phyloP scores from a whole-genome alignment of 1,284 basidiomycete genomes.

The Moniliophthora roreri region DNA sequence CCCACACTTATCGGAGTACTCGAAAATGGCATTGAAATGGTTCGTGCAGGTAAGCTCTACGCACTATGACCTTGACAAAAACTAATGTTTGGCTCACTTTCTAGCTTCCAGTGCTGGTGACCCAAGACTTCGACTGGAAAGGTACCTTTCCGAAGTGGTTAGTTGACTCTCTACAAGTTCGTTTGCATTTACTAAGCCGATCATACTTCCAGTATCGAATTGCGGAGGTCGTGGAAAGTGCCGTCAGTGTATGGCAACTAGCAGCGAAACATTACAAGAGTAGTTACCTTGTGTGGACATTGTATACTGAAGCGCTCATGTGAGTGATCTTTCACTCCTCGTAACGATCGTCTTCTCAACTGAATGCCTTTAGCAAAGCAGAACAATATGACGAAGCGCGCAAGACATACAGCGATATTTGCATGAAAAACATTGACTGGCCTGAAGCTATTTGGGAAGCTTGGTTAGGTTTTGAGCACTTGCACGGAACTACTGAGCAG shows the following conservation, averaged over 20 bases:
- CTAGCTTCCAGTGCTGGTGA: constrained; percentile 50
- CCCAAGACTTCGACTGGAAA: constrained; percentile 72
- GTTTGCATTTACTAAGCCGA: constrained; percentile 4
- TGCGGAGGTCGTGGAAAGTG: constrained; percentile 49
- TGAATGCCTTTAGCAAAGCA: constrained; percentile 39
- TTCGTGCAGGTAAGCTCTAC: constrained; percentile 48
- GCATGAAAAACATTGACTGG: constrained; percentile 81
- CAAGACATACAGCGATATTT: constrained; percentile 61
- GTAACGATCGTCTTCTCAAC: not conserved
- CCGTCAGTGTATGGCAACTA: constrained; percentile 59
- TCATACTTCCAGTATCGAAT: constrained; percentile 42
- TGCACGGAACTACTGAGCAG: constrained; percentile 72
- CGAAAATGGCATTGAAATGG: constrained; percentile 59
- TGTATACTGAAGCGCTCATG: constrained; percentile 69
- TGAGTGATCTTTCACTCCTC: constrained; percentile 35
- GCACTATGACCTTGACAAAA: constrained; percentile 1
- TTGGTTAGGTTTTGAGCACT: constrained; percentile 84
- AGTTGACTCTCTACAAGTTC: constrained; percentile 27
- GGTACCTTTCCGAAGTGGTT: constrained; percentile 75
- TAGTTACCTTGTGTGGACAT: constrained; percentile 69
- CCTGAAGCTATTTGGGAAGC: constrained; percentile 90
- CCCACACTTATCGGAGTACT: constrained; percentile 52
- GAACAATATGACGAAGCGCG: constrained; percentile 62
- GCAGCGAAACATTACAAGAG: constrained; percentile 66
- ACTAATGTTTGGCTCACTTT: constrained; percentile 2